Base-by-base conservation (phyloP, 140 eudicot species). In the Bidens hawaiensis region DNA sequence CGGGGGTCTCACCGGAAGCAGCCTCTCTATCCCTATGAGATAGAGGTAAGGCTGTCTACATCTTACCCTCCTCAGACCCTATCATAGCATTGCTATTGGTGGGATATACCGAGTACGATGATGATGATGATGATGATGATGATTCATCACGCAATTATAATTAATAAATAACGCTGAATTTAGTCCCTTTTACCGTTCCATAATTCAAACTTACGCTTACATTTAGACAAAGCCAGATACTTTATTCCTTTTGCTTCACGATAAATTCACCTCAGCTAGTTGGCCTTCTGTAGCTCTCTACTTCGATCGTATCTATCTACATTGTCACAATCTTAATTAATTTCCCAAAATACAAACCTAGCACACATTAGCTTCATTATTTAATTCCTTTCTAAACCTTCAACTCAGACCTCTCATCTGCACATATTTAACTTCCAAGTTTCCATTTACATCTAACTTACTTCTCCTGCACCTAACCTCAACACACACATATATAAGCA, bases 361-460 rank as follows among this genome's bases (percentile, higher is more conserved):
- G 3, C 36, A 22, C 21, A 41, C 6, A 38, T 21, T 3, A 33
- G 9, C 26, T 41, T 41, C 31, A 60, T 38, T 25, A n/a, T 51
- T 27, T 46, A 24, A 68, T 67, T 34, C 41, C 6, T 67, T 81
- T 59, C 77, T 23, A 75, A 56, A 47, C 71, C 70, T 76, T 58
- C n/a, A 69, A 69, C 60, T 63, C 34, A 76, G 68, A 51, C 72
- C 68, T 58, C 33, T 57, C 62, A 70, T 60, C 62, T 54, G 21
- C 75, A 66, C 69, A 38, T 43, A 63, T 76, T 77, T 85, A 70
- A 81, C 90, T 76, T 80, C 63, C 48, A 83, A 77, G 86, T 62
- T 70, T 80, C 64, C 63, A 69, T 47, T 42, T 68, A 40, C 75
- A 59, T 15, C 55, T 33, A 55, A 64, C 73, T 49, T 47, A 52